Evolutionary conservation across 1,284 basidiomycete species (phyloP), one percentile per base, ranked within the genome.

Genomic region (Boletus semigastroideus): DNA sequence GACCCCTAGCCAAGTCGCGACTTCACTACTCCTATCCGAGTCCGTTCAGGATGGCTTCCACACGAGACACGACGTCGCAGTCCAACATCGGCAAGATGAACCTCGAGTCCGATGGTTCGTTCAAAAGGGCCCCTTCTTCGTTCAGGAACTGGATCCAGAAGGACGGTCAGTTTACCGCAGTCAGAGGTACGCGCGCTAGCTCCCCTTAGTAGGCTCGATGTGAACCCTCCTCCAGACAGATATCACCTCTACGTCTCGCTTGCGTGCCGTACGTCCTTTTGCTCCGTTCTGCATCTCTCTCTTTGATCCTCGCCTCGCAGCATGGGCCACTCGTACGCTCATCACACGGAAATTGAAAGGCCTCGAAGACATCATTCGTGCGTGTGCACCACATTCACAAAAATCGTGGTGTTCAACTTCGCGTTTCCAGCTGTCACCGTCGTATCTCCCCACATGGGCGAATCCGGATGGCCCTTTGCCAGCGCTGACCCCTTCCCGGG

Each of bases 321-420:
- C 95, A 5, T 98, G 96, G 95, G 96, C 96, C 0, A 94, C 94
- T 46, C 82, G 96, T 57, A 80, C 94, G 2, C 75, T 98, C 51
- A 98, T 99, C 61, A 79, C 89, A 5, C 82, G 95, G 60, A 83
- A 92, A 70, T 79, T 99, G 60, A 98, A 98, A 72, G 94, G 94
- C 1, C 79, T 99, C 34, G 90, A 98, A 59, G 79, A 87, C 37
- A 76, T 92, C 56, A 83, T 97, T 55, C 78, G 92, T 90, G 61
- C 73, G 83, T 70, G 20, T 37, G 5, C 48, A n/a, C 42, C 41
- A 4, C 38, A 13, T 20, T n/a, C 13, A 39, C n/a, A 33, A 25
- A 30, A 19, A 16, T 48, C 33, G 27, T 39, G 41, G 25, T 31
- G 42, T 28, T 30, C 9, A 36, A 39, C 17, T 28, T 55, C 7